Percentiles rank a stretch among this genome's conserved stretches.
Conservation (phyloP, 225 moss, liverwort and hornwort genomes). For the Physcomitrellopsis africana region DNA sequence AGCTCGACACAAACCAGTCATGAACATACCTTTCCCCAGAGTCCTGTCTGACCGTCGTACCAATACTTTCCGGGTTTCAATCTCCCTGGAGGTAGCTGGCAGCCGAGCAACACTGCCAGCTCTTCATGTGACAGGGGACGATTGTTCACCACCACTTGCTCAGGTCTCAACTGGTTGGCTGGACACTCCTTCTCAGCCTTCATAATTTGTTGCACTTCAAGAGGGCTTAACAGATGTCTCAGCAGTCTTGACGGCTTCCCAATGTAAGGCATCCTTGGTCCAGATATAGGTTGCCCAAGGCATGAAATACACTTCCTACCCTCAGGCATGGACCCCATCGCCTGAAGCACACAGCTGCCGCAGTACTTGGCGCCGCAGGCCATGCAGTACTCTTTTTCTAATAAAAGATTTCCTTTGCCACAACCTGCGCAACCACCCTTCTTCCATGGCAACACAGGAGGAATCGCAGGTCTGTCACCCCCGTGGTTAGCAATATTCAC, state of each 20-base stretch:
- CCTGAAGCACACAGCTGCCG: constrained; percentile 72
- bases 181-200: constrained; percentile 94
- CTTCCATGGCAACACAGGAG: constrained; percentile 56
- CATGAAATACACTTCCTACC: constrained; percentile 89
- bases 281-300: constrained; percentile 79
- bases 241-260: constrained; percentile 89
- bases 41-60: constrained; percentile 96
- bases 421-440: constrained; percentile 86
- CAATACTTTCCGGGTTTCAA: constrained; percentile 93
- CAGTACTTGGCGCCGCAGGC: constrained; percentile 85
- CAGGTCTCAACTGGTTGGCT: constrained; percentile 86
- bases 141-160: constrained; percentile 78
- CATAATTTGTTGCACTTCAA: constrained; percentile 96
- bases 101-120: constrained; percentile 64
- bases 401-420: constrained; percentile 70
- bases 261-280: constrained; percentile 66
- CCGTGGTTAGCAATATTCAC: constrained; percentile 48
- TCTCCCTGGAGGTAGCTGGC: constrained; percentile 70
- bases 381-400: constrained; percentile 89
- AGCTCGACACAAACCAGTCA: constrained; percentile 20
- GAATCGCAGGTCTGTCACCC: constrained; percentile 27
- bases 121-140: constrained; percentile 72
- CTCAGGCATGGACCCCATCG: constrained; percentile 99
- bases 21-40: constrained; percentile 90
- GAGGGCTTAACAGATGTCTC: constrained; percentile 70